Percentiles rank a stretch among this genome's conserved stretches.
These are phyloP conservation scores for Volvox africanus DNA, from an alignment of 139 green algal species.

Conservation along the genomic window DNA sequence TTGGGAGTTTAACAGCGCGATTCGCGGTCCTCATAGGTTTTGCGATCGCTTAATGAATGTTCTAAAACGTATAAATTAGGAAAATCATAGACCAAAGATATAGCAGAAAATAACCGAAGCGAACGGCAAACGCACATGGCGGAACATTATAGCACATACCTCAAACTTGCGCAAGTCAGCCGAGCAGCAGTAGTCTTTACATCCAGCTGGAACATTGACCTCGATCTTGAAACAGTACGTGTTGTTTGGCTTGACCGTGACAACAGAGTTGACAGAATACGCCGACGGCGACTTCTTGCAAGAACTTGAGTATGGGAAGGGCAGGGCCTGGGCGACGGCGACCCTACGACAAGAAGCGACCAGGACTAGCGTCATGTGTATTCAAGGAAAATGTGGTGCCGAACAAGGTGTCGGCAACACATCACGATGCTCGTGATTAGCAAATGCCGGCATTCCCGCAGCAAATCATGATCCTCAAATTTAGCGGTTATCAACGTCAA, in stretches of 20 bases:
- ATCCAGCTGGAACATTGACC: background rate
- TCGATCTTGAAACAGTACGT: conserved; percentile 3
- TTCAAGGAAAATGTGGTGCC: background rate
- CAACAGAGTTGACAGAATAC: background rate
- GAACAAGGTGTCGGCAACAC: background rate
- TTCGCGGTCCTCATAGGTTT: background rate
- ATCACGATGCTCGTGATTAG: background rate
- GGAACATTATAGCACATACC: background rate
- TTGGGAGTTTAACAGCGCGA: background rate
- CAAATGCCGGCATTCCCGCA: background rate
- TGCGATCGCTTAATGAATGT: background rate
- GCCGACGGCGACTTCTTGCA: background rate
- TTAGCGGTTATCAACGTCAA: background rate
- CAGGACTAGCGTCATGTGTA: background rate
- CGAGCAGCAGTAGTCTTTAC: background rate
- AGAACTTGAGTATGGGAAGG: background rate
- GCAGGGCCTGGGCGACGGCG: background rate
- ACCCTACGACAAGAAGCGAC: background rate
- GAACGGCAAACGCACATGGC: background rate
- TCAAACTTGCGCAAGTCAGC: background rate
- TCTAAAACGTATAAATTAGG: background rate
- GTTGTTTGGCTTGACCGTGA: background rate
- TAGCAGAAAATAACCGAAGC: background rate
- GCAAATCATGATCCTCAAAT: background rate
- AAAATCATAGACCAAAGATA: background rate